Conservation (phyloP, 148 eudicot genomes). For the Dianthus caryophyllus region DNA sequence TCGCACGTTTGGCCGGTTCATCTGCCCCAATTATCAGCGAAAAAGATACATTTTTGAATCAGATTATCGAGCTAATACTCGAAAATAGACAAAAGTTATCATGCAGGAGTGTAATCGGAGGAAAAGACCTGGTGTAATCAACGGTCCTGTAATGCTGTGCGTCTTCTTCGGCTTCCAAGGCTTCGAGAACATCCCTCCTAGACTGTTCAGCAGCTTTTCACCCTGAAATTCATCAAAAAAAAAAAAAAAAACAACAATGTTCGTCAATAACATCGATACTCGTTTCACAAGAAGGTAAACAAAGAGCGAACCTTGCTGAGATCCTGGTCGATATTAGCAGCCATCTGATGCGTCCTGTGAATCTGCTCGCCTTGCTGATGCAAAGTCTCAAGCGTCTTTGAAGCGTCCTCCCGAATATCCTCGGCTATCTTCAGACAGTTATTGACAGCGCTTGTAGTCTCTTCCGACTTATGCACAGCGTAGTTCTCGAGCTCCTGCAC, state of each 20-base stretch:
- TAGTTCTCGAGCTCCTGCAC: slow-evolving; percentile 74
- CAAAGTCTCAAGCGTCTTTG: slow-evolving; percentile 69
- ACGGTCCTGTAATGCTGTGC: slow-evolving; percentile 55
- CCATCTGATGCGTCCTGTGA: slow-evolving; percentile 69
- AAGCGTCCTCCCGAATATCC: slow-evolving; percentile 69
- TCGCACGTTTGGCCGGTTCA: slow-evolving; percentile 33
- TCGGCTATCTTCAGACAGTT: slow-evolving; percentile 77
- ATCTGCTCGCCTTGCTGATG: slow-evolving; percentile 95
- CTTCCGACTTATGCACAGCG: slow-evolving; percentile 67
- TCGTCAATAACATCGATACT: not conserved
- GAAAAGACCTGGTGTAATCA: slow-evolving; percentile 40
- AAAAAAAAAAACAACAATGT: too few species aligned
- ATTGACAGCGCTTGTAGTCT: slow-evolving; percentile 64
- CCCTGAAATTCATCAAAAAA: slow-evolving; percentile 65
- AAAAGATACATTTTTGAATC: not conserved
- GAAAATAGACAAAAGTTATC: not conserved
- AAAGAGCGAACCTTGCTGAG: slow-evolving; percentile 57
- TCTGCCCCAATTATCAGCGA: slow-evolving; percentile 24
- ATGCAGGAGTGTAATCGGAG: not conserved
- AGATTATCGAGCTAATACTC: too few species aligned
- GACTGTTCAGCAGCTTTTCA: slow-evolving; percentile 70
- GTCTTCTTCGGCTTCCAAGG: slow-evolving; percentile 90
- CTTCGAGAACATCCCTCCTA: slow-evolving; percentile 93
- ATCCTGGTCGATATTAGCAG: slow-evolving; percentile 65
- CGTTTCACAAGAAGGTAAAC: not conserved